These are phyloP conservation scores for Naematelia encephala DNA, from an alignment of 768 basidiomycete species.

Conservation along the genomic window DNA sequence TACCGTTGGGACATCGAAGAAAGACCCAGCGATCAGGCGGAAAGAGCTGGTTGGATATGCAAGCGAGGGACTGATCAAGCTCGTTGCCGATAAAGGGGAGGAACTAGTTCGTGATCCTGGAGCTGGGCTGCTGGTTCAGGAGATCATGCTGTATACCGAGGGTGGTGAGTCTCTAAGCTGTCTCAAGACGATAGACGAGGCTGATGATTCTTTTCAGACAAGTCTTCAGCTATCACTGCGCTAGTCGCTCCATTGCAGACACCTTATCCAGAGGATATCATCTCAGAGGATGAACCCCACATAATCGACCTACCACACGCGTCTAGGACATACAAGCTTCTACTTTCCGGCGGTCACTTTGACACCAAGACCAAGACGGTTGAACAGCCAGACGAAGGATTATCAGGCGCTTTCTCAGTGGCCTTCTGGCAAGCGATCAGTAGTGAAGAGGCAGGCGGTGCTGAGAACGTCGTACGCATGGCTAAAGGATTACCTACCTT, in stretches of 20 bases:
- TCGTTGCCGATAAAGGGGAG: slow-evolving; percentile 64
- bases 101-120: slow-evolving; percentile 69
- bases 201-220: slow-evolving; percentile 57
- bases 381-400: slow-evolving; percentile 44
- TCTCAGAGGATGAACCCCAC: slow-evolving; percentile 57
- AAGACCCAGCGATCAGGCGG: slow-evolving; percentile 61
- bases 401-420: slow-evolving; percentile 33
- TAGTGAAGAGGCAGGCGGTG: slow-evolving; percentile 37
- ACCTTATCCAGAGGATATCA: slow-evolving; percentile 54
- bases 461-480: slow-evolving; percentile 35
- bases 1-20: slow-evolving; percentile 68
- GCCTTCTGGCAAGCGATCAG: slow-evolving; percentile 37
- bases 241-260: slow-evolving; percentile 61
- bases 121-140: slow-evolving; percentile 71
- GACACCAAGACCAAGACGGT: slow-evolving; percentile 62
- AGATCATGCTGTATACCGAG: slow-evolving; percentile 79
- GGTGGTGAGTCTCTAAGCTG: slow-evolving; percentile 62
- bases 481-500: slow-evolving; percentile 44
- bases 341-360: slow-evolving; percentile 88
- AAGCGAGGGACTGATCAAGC: slow-evolving; percentile 69
- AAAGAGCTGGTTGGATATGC: slow-evolving; percentile 71
- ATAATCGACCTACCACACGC: slow-evolving; percentile 77
- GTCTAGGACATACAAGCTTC: slow-evolving; percentile 78
- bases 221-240: slow-evolving; percentile 60
- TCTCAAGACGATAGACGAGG: neutral